Evolutionary conservation across 805 yeast species (phyloP).

Genomic region (Metschnikowia similis): DNA sequence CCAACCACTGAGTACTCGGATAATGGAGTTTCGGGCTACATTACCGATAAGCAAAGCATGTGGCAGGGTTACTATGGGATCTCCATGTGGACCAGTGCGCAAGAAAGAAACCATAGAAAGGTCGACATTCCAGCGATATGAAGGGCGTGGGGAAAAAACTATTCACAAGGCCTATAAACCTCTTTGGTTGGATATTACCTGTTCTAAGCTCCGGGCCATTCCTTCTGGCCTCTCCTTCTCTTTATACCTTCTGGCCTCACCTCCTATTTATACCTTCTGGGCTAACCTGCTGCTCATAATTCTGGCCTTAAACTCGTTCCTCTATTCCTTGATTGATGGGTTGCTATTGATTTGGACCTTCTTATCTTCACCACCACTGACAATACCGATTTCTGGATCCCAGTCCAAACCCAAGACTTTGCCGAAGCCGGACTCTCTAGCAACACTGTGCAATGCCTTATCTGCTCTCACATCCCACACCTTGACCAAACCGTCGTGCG

Average conservation of each 20-base stretch:
- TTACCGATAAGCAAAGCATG: slow-evolving; percentile 60
- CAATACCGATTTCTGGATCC: slow-evolving; percentile 74
- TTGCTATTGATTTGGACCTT: slow-evolving; percentile 73
- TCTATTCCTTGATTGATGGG: slow-evolving; percentile 3
- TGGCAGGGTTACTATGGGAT: slow-evolving; percentile 81
- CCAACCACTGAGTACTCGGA: slow-evolving; percentile 5
- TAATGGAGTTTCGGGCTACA: slow-evolving; percentile 47
- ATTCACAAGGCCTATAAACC: too few relatives aligned
- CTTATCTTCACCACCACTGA: slow-evolving; percentile 93
- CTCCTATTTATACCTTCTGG: too few relatives aligned
- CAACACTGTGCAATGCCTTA: slow-evolving; percentile 73
- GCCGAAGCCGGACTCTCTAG: slow-evolving; percentile 57
- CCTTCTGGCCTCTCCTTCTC: too few relatives aligned
- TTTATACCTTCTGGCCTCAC: too few relatives aligned
- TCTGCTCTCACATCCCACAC: slow-evolving; percentile 95
- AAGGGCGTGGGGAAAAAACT: neutral
- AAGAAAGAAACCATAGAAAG: slow-evolving; percentile 20
- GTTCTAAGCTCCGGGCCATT: too few relatives aligned
- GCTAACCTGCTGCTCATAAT: too few relatives aligned
- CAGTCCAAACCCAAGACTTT: slow-evolving; percentile 87
- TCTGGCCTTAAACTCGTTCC: too few relatives aligned
- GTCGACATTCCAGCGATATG: slow-evolving; percentile 3
- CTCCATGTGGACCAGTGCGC: slow-evolving; percentile 49
- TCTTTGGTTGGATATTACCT: too few relatives aligned
- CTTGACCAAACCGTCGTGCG: slow-evolving; percentile 94